Evolutionary conservation across 495 filamentous ascomycete species (phyloP), one percentile per base, ranked within the genome.

Genomic region (Penicillium cosmopolitanum): DNA sequence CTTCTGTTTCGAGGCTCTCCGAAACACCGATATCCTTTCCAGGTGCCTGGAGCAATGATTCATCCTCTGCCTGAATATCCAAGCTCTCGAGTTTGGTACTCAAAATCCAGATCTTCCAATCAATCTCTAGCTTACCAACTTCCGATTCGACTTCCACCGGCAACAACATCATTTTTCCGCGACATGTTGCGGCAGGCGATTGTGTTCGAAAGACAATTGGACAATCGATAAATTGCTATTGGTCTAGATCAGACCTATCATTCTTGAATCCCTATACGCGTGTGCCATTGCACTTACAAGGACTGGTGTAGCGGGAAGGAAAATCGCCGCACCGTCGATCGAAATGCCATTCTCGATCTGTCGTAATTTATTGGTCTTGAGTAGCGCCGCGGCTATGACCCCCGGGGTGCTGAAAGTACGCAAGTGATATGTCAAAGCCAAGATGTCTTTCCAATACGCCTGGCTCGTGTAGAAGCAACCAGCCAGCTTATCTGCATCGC

Each of bases 211-310:
- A 68, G 1, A 51, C 16, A 9, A 68, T 61, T 19, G 57, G 57
- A 16, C 66, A 68, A 25, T 68, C 60, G 47, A 68, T 68, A 35
- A 63, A 65, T 68, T 68, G 66, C 66, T 68, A 51, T 31, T 11
- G 43, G 36, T 21, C 2, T 38, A 19, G 13, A 33, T 40, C 11
- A 40, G 38, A 1, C 13, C 19, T 2, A 38, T n/a, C 36, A 38
- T 12, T 13, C 11, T 38, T 9, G 3, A n/a, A 38, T 13, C 11
- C 10, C 36, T n/a, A 38, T 38, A n/a, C 16, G n/a, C 2, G 42
- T 4, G 16, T 8, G 42, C 12, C 19, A 6, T 18, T 12, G 3
- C n/a, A 53, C 66, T 58, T 58, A 68, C 66, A 34, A 68, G 52
- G 7, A 40, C 57, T 0, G 60, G 66, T 0, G 55, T 64, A 2